Evolutionary conservation across 2,329 filamentous ascomycete genomes (phyloP).

Genomic region (Fusarium subtropicale): DNA sequence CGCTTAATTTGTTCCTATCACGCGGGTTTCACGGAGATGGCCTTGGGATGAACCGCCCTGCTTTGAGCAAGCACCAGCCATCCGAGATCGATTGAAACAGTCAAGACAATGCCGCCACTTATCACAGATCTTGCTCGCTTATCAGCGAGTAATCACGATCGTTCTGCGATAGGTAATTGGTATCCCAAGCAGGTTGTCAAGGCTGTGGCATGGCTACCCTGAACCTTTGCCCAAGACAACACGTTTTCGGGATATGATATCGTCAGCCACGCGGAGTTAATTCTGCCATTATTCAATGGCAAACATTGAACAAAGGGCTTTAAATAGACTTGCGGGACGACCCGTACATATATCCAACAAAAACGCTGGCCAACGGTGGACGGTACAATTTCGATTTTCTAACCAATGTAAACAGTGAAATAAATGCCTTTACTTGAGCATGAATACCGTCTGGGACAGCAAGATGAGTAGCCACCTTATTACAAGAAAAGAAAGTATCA

Average conservation of each 20-base stretch:
- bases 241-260: background rate
- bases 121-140: slow-evolving; percentile 65
- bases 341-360: slow-evolving; percentile 52
- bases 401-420: too few species aligned
- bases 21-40: background rate
- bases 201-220: slow-evolving; percentile 56
- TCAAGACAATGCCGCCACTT: slow-evolving; percentile 18
- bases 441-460: too few species aligned
- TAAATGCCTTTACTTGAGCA: too few species aligned
- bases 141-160: slow-evolving; percentile 64
- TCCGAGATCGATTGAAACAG: background rate
- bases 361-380: background rate
- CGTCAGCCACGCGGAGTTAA: background rate
- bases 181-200: background rate
- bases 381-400: too few species aligned
- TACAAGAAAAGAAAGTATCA: background rate
- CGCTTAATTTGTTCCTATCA: background rate
- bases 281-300: background rate
- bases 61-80: background rate
- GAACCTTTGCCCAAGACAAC: slow-evolving; percentile 54
- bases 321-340: slow-evolving; percentile 67
- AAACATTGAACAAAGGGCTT: slow-evolving; percentile 14
- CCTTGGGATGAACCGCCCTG: background rate
- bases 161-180: slow-evolving; percentile 49
- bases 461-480: background rate